A percentile compares a stretch with the other conserved stretches of the same genome.
These are phyloP conservation scores for Leccinum griseonigrum DNA, from an alignment of 1,284 basidiomycete genomes.

Conservation along the genomic window DNA sequence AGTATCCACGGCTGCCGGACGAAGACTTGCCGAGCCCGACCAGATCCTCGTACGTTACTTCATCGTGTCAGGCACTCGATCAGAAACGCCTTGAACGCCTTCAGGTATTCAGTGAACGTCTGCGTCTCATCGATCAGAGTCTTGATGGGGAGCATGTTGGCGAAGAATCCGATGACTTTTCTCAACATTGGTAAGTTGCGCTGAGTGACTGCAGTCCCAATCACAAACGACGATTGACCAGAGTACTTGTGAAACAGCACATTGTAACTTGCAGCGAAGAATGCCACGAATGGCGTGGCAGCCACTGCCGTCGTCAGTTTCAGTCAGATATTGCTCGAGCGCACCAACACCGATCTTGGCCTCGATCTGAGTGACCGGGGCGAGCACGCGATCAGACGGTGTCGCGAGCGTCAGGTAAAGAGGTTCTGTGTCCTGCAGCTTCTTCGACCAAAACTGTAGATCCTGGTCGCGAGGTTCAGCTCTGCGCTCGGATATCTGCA, in stretches of 20 bases:
- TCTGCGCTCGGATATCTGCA: conserved; percentile 26
- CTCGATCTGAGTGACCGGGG: conserved; percentile 28
- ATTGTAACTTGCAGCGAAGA: conserved; percentile 28
- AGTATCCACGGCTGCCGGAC: conserved; percentile 28
- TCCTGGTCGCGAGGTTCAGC: conserved; percentile 21
- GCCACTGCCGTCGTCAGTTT: conserved; percentile 14
- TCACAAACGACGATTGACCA: conserved; percentile 20
- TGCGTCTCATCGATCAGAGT: conserved; percentile 22
- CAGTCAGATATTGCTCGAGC: conserved; percentile 20
- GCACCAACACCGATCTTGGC: conserved; percentile 20
- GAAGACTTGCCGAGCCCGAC: conserved; percentile 25
- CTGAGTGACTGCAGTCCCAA: conserved; percentile 29
- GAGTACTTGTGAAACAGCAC: conserved; percentile 31
- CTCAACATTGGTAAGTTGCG: conserved; percentile 23
- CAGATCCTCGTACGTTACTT: conserved; percentile 31
- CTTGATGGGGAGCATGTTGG: conserved; percentile 30
- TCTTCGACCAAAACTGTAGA: conserved; percentile 26
- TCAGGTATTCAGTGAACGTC: conserved; percentile 23
- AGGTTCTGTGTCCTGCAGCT: conserved; percentile 20
- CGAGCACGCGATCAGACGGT: conserved; percentile 24
- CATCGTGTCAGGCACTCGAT: conserved; percentile 23
- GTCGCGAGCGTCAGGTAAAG: conserved; percentile 28
- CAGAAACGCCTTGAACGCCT: conserved; percentile 18
- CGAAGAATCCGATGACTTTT: conserved; percentile 27
- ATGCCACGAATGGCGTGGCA: conserved; percentile 25